phyloP scores from a whole-genome alignment of 176 grass and related monocot species.

The Hyparrhenia diplandra region DNA sequence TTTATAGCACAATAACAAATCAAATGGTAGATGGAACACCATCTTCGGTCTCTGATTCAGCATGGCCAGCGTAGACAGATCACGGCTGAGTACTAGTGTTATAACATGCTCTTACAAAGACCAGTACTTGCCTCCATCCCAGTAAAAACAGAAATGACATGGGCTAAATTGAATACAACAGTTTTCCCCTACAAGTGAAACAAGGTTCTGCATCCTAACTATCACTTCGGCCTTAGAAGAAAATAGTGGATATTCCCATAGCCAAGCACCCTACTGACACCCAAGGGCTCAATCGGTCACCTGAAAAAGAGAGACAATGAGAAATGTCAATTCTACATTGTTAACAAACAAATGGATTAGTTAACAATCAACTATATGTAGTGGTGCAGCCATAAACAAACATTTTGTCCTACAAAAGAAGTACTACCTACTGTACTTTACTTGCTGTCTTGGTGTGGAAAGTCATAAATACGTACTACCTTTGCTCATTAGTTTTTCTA shows the following conservation, averaged over 20 bases:
- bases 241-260: slow-evolving; percentile 53
- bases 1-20: no score
- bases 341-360: not conserved
- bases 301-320: slow-evolving; percentile 14
- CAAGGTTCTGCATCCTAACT: not conserved
- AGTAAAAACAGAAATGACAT: not conserved
- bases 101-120: no score
- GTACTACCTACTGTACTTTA: not conserved
- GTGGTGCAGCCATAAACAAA: not conserved
- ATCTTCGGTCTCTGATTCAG: no score
- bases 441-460: no score
- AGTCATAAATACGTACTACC: no score
- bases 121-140: not conserved
- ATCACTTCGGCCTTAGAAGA: slow-evolving; percentile 30
- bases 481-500: no score
- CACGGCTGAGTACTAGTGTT: no score
- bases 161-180: not conserved
- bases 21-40: no score
- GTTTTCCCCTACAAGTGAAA: not conserved
- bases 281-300: slow-evolving; percentile 67
- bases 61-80: no score
- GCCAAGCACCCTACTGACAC: slow-evolving; percentile 55
- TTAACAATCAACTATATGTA: not conserved
- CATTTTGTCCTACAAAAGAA: no score
- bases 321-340: not conserved